Conservation (phyloP, 2,329 filamentous ascomycete species). For the Escovopsis sp. region DNA sequence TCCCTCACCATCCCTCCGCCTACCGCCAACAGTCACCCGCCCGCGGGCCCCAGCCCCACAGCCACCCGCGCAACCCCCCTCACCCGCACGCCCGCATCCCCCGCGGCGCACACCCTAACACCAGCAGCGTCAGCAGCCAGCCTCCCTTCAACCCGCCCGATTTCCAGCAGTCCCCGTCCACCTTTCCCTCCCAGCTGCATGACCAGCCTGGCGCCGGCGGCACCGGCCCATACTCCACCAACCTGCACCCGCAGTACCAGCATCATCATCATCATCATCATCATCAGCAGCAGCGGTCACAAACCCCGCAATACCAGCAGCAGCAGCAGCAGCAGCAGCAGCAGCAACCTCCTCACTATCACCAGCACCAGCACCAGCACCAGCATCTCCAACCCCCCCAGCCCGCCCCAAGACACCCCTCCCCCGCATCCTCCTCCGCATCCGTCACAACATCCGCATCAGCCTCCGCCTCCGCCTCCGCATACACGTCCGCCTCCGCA, state of each 20-base stretch:
- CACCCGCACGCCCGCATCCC: conserved; percentile 1
- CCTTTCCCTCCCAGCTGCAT: conserved; percentile 5
- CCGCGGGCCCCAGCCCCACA: conserved; percentile 5
- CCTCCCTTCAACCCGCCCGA: conserved; percentile 2
- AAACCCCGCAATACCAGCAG: conserved; percentile 6
- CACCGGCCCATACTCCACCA: background rate
- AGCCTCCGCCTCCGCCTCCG: conserved; percentile 3
- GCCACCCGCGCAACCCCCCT: conserved; percentile 1
- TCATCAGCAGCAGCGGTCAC: conserved; percentile 8
- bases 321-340: conserved; percentile 6
- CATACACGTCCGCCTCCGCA: conserved; percentile 7
- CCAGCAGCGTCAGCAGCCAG: conserved; percentile 1
- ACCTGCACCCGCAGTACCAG: conserved; percentile 1
- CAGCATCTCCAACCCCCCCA: no score
- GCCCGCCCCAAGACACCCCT: conserved; percentile 6
- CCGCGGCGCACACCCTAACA: conserved; percentile 3
- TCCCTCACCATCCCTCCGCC: conserved; percentile 4
- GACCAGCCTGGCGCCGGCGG: conserved; percentile 4
- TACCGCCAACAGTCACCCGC: conserved; percentile 8
- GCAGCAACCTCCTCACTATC: conserved; percentile 8
- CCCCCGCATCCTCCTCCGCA: conserved; percentile 5
- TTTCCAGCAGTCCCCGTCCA: conserved; percentile 1
- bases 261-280: conserved; percentile 4
- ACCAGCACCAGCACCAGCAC: no score
- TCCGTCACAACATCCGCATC: conserved; percentile 2